Evolutionary conservation across 2,329 filamentous ascomycete species (phyloP).

Genomic region (Exserohilum turcica): DNA sequence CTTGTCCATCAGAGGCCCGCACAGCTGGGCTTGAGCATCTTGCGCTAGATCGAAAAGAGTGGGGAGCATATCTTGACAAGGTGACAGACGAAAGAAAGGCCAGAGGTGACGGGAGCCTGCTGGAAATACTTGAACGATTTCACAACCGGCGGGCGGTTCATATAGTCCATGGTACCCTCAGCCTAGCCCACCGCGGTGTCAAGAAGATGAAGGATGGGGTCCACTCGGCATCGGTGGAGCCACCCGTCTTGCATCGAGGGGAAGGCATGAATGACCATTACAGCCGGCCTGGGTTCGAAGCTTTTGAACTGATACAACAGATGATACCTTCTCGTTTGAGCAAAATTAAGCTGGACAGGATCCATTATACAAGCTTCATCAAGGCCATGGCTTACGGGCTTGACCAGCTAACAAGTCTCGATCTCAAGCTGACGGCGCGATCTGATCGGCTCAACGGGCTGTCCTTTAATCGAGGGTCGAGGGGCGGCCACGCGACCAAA

Average conservation of each 20-base stretch:
- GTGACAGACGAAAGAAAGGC: conserved; percentile 10
- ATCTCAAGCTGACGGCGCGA: neutral
- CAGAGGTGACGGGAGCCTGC: neutral
- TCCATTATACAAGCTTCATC: neutral
- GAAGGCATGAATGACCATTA: neutral
- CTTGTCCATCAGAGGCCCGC: neutral
- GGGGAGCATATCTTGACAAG: conserved; percentile 10
- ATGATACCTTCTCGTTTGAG: neutral
- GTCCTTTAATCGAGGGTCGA: neutral
- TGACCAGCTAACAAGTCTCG: conserved; percentile 3
- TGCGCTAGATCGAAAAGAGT: conserved; percentile 8
- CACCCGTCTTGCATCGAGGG: conserved; percentile 2
- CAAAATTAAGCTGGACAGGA: conserved; percentile 5
- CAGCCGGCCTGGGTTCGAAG: neutral
- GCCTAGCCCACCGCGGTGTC: conserved; percentile 3
- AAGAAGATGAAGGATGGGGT: neutral
- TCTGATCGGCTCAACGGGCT: neutral
- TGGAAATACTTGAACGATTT: neutral
- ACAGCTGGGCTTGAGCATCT: conserved; percentile 1
- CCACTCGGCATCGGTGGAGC: neutral
- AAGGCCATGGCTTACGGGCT: no score
- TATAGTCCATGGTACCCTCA: conserved; percentile 6
- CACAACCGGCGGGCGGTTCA: conserved; percentile 4
- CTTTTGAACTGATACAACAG: neutral
- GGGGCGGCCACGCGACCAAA: no score